Conservation (phyloP, 345 rosid genomes). For the Lepidium didymum region DNA sequence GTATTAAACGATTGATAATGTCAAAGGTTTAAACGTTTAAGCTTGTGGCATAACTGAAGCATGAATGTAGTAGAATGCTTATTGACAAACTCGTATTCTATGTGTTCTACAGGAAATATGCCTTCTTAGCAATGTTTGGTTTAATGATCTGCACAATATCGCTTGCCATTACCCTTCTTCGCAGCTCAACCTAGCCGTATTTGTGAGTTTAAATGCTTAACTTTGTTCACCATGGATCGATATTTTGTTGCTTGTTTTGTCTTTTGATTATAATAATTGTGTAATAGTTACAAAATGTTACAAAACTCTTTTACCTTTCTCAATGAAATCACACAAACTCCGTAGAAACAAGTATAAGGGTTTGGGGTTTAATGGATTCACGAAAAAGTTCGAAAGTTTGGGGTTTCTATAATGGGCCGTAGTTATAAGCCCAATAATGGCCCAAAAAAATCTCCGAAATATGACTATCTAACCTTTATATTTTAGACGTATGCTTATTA, state of each 20-base stretch:
- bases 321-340: no score
- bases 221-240: not conserved
- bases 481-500: not conserved
- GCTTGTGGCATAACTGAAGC: not conserved
- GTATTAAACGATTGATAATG: not conserved
- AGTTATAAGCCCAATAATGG: not conserved
- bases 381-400: no score
- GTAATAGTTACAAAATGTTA: no score
- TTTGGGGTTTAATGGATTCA: no score
- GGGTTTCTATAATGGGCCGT: no score
- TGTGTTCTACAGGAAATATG: conserved; percentile 52
- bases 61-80: not conserved
- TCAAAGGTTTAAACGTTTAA: not conserved
- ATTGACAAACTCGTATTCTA: not conserved
- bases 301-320: no score
- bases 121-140: conserved; percentile 51
- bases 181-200: not conserved
- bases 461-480: not conserved
- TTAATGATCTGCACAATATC: conserved; percentile 60
- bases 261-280: no score
- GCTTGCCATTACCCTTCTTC: conserved; percentile 52
- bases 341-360: no score
- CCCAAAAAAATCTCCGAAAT: not conserved
- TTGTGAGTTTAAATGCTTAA: not conserved
- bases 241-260: not conserved